Conservation (phyloP, 208 protist species). For the Naegleria fowleri region DNA sequence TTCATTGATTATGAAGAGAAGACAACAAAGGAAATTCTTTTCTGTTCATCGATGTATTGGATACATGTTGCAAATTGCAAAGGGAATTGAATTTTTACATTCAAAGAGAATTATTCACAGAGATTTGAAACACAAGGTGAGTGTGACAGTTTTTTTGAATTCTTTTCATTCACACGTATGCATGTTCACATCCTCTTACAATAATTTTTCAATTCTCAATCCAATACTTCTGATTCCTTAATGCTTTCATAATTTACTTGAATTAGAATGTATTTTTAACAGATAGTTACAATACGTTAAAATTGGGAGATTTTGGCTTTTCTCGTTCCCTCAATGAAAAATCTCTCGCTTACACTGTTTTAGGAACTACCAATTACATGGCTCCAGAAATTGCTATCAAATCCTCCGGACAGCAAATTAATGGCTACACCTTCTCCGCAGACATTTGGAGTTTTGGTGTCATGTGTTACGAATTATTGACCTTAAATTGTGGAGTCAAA, state of each 20-base stretch:
- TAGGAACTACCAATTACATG: not conserved
- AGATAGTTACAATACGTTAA: constrained; percentile 38
- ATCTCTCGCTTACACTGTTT: constrained; percentile 38
- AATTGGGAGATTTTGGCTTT: constrained; percentile 65
- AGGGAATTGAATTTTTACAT: not conserved
- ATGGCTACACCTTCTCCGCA: constrained; percentile 79
- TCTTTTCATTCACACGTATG: too few species aligned
- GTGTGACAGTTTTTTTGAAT: too few species aligned
- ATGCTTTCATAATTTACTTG: too few species aligned
- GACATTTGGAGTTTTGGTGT: constrained; percentile 96
- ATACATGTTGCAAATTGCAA: not conserved
- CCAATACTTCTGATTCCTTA: too few species aligned
- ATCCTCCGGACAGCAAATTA: constrained; percentile 54
- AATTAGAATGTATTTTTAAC: constrained; percentile 58
- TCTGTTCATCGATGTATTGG: not conserved
- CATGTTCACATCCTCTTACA: too few species aligned
- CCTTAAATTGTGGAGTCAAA: not conserved
- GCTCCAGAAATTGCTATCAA: constrained; percentile 20
- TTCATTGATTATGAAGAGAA: constrained; percentile 8
- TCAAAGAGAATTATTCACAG: not conserved
- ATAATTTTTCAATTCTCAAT: too few species aligned
- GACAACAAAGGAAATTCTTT: not conserved
- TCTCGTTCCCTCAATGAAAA: constrained; percentile 43
- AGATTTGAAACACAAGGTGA: not conserved
- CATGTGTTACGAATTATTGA: constrained; percentile 93